Evolutionary conservation across 176 grass and related monocot genomes (phyloP).

Genomic region (Calamus simplicifolius): DNA sequence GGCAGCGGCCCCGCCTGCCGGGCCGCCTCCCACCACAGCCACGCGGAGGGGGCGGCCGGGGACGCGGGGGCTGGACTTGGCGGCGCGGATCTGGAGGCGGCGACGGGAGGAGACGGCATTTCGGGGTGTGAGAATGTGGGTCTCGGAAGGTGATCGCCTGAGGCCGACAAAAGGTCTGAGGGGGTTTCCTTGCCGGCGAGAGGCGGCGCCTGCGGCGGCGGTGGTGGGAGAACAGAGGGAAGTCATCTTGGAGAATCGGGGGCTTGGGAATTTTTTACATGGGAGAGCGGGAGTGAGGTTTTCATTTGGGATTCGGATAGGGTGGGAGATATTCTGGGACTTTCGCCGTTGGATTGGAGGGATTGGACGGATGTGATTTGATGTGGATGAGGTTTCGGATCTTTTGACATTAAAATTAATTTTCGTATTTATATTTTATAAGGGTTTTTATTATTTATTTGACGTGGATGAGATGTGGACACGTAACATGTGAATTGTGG

Average conservation of each 20-base stretch:
- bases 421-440: neutral
- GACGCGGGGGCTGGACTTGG: conserved; percentile 53
- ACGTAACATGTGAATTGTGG: conserved; percentile 32
- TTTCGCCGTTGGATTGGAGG: conserved; percentile 23
- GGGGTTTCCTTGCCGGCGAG: neutral
- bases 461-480: conserved; percentile 25
- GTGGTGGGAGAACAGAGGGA: conserved; percentile 53
- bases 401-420: neutral
- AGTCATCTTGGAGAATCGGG: conserved; percentile 32
- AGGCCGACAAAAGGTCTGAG: conserved; percentile 13
- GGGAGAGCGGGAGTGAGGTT: neutral
- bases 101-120: too few species aligned
- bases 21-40: conserved; percentile 75
- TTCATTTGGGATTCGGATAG: conserved; percentile 41
- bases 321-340: conserved; percentile 37
- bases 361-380: conserved; percentile 22
- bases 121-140: neutral
- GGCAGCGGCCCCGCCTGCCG: conserved; percentile 67
- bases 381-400: conserved; percentile 61
- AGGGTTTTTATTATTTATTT: neutral
- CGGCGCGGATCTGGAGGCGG: conserved; percentile 26
- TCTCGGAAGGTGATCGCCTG: conserved; percentile 4
- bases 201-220: conserved; percentile 24
- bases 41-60: conserved; percentile 63
- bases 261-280: too few species aligned